Base-by-base conservation (phyloP, 805 yeast genomes). In the Candida mattraensis region DNA sequence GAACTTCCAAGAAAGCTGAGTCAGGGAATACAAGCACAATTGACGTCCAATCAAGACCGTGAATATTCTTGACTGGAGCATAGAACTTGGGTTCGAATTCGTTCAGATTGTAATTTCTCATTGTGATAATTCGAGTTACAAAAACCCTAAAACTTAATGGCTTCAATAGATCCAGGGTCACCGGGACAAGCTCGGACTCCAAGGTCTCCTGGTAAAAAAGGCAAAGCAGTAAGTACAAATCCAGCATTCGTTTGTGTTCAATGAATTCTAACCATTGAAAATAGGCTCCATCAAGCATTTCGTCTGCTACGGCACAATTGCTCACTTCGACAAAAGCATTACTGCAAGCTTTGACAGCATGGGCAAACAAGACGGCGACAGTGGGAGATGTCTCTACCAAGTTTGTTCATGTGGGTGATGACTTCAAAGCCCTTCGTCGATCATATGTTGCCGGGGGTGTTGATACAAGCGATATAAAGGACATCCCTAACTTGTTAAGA, bases 341-440 rank as follows among this genome's bases (percentile, higher is more conserved):
- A 9, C 67, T 93, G n/a, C 95, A 87, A 51, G 74, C 86, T 12
- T 65, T 93, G 33, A 87, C 94, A 0, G 86, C 79, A 42, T 93
- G 99, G 99, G 89, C 98, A 1, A 71, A 77, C 42, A 78, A 76
- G 15, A 70, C 74, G n/a, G 88, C 87, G 5, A 72, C 81, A 16
- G 98, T 89, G 29, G 76, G 76, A 37, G 86, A 77, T 44, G 97
- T 93, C 3, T 87, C 96, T 2, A 87, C 88, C 51, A 84, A 88
- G 3, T 93, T 87, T 58, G 99, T 93, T 11, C 82, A 78, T 46
- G 72, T 93, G 18, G 99, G 99, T 0, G 93, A 89, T 54, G 97
- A 91, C 60, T 93, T 88, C 68, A 80, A 91, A 48, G 77, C 85
- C 3, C 86, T 94, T 1, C 79, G 89, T 15, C 73, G 87, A 41